Base-by-base conservation (phyloP, 176 grass and related monocot species). In the Leersia perrieri region DNA sequence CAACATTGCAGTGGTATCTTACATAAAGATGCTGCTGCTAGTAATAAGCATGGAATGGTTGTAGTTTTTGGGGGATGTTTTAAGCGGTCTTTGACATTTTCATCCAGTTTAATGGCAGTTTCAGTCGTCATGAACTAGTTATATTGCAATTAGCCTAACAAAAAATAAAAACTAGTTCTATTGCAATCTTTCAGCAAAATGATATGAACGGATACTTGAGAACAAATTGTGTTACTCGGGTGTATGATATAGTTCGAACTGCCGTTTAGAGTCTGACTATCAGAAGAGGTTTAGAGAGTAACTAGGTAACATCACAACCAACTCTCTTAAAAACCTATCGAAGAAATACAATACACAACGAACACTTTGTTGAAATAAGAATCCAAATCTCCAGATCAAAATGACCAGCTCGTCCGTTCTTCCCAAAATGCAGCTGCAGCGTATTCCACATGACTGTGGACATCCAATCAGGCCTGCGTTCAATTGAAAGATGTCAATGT, bases 311-410 rank as follows among this genome's bases (percentile, higher is more conserved):
- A 68, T 22, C 66, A 73, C 35, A 68, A 68, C 68, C 68, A 80
- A 61, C 62, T 87, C 62, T 66, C 60, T 45, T 61, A 74, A 53
- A 55, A 60, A 45, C 33, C 84, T 86, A 80, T 3, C 33, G 58
- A 67, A 58, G 60, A 67, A 74, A 80, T 66, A 34, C 69, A 74
- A 60, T 74, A 80, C 34, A 74, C 10, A 18, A 41, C 62, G 28
- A 60, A 58, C 70, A 80, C 53, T 60, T 33, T 26, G 66, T 58
- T 33, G 33, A 80, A 80, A 74, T 66, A 71, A 74, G 20, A 86
- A 66, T 66, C 31, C 20, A 40, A 66, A 60, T 73, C 62, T 69
- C 31, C 58, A 58, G 20, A 64, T 69, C 44, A 80, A 86, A 86
- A 73, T 41, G 60, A 74, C 42, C 32, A 29, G 9, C 38, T 34